A percentile compares a stretch with the other conserved stretches of the same genome.
phyloP scores from a whole-genome alignment of 202 grass and related monocot genomes.

The Elaeis oleifera region DNA sequence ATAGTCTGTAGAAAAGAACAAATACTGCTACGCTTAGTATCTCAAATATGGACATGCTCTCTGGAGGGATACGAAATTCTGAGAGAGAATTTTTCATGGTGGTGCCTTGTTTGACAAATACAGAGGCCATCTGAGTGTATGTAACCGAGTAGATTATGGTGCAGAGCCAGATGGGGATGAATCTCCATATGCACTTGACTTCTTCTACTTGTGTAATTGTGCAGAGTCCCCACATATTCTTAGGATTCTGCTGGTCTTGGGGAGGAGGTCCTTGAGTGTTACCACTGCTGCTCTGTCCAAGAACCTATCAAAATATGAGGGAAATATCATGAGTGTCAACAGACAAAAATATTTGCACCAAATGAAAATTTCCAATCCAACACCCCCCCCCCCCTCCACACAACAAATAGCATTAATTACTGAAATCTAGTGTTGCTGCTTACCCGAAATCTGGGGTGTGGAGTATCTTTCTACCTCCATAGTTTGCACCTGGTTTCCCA shows the following conservation, averaged over 20 bases:
- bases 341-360: too few relatives aligned
- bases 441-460: not conserved
- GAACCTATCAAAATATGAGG: not conserved
- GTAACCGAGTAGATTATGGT: constrained; percentile 23
- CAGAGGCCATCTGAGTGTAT: constrained; percentile 22
- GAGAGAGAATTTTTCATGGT: constrained; percentile 19
- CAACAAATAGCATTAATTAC: too few relatives aligned
- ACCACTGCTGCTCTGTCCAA: constrained; percentile 3
- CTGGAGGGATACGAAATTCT: constrained; percentile 20
- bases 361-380: too few relatives aligned
- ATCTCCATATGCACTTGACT: constrained; percentile 27
- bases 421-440: not conserved
- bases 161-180: constrained; percentile 30
- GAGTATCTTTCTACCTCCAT: not conserved
- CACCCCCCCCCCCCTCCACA: too few relatives aligned
- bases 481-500: not conserved
- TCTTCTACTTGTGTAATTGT: constrained; percentile 33
- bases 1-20: constrained; percentile 19
- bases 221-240: constrained; percentile 10
- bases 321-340: too few relatives aligned
- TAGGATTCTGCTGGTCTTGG: constrained; percentile 1
- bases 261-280: not conserved
- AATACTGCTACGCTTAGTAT: constrained; percentile 21
- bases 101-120: constrained; percentile 24
- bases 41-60: constrained; percentile 23